These are phyloP conservation scores for Ophiognomonia clavigignenti-juglandacearum DNA, from an alignment of 2,329 filamentous ascomycete genomes.

Conservation along the genomic window DNA sequence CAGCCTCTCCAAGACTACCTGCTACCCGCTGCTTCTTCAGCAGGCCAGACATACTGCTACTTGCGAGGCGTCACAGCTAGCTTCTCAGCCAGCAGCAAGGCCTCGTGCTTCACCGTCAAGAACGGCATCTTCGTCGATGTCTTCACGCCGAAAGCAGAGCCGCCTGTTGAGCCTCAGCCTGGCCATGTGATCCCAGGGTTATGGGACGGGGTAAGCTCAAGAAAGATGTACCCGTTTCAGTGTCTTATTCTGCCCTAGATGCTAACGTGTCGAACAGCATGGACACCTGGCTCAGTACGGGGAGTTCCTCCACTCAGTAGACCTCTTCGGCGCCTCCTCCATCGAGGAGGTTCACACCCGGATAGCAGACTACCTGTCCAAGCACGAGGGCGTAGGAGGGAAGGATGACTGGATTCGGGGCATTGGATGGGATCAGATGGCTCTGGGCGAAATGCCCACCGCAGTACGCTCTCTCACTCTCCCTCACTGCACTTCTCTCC, in stretches of 20 bases:
- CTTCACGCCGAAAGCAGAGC: constrained; percentile 23
- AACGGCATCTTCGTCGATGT: constrained; percentile 48
- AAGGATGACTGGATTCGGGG: constrained; percentile 59
- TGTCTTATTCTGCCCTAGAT: neutral
- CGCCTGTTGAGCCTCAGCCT: constrained; percentile 28
- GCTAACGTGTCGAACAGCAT: constrained; percentile 31
- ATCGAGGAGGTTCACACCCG: constrained; percentile 50
- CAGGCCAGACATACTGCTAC: constrained; percentile 35
- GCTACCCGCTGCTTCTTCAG: neutral
- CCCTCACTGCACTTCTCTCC: neutral
- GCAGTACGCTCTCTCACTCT: constrained; percentile 40
- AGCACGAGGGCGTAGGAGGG: constrained; percentile 47
- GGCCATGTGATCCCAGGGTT: constrained; percentile 62
- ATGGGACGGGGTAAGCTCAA: constrained; percentile 51
- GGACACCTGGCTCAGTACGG: constrained; percentile 62
- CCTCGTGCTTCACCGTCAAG: constrained; percentile 52
- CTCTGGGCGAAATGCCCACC: constrained; percentile 60
- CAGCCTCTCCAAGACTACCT: constrained; percentile 11
- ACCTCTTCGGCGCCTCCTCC: constrained; percentile 55
- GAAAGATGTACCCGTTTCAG: neutral
- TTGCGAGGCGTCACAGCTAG: constrained; percentile 37
- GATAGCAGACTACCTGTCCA: constrained; percentile 44
- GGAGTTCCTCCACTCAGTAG: constrained; percentile 61
- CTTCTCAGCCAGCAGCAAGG: constrained; percentile 28
- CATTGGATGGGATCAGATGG: constrained; percentile 66